Evolutionary conservation across 306 rosid genomes (phyloP), one percentile per base, ranked within the genome.

Genomic region (Cucurbita argyrosperma): DNA sequence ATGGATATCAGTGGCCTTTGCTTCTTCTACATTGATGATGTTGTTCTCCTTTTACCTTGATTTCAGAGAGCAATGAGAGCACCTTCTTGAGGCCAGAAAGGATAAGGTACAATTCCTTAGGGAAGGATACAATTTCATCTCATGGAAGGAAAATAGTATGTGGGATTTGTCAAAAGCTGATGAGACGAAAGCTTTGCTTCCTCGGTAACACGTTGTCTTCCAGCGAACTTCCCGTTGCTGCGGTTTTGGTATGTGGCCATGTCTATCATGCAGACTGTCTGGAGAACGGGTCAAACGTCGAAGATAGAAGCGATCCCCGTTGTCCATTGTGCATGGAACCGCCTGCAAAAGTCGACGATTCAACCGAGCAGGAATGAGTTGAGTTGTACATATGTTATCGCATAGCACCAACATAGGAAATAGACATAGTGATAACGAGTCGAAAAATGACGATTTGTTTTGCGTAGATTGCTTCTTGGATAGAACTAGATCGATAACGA

Each of bases 231-330:
- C 84, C 90, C 10, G 87, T 81, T 16, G 97, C 87, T 78, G 96
- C 96, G 19, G 91, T 91, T 58, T 81, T 95, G 77, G 91, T 80
- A 30, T 95, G 99, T 8, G 97, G 97, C 66, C 99, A 95, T 74
- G 83, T 82, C 77, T 95, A 83, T 80, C 99, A 95, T 69, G 89
- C 91, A 1, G 96, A 88, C 21, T 95, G 99, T 80, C 86, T 95
- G 79, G 99, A 95, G 82, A 85, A 82, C 76, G 81, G 77, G 79
- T 89, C 92, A 16, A 58, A 73, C 46, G 40, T 61, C 10, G 90
- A 88, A 76, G 91, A 89, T 73, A 79, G 74, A 54, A 87, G 85
- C 0, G 91, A 95, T 55, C 99, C 99, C 0, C 64, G 88, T 4
- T 95, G 99, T 74, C 96, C 96, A 0, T 8, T 77, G 59, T 90